These are phyloP conservation scores for Rhazya stricta DNA, from an alignment of 257 asterid genomes.

Conservation along the genomic window DNA sequence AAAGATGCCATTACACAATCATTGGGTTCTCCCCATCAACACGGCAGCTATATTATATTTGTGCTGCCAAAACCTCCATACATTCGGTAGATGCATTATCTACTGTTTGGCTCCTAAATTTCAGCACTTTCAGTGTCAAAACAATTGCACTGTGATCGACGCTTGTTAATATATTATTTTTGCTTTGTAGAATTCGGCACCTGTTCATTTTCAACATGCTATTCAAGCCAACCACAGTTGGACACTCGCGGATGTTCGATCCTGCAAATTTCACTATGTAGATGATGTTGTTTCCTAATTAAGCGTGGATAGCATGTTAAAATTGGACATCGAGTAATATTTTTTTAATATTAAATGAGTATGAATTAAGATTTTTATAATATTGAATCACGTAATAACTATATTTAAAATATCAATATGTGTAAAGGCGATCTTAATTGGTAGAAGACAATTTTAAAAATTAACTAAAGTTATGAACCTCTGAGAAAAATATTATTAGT, in stretches of 20 bases:
- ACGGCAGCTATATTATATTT: slow-evolving; percentile 8
- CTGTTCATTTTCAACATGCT: no score
- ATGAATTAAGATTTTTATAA: neutral
- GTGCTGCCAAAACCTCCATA: slow-evolving; percentile 1
- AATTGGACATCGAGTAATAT: no score
- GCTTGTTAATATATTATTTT: no score
- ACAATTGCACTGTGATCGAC: neutral
- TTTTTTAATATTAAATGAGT: no score
- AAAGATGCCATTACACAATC: slow-evolving; percentile 10
- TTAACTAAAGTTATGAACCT: neutral
- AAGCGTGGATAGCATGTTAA: no score
- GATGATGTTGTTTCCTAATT: no score
- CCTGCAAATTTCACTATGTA: no score
- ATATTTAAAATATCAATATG: no score
- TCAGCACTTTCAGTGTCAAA: neutral
- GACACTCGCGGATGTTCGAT: no score
- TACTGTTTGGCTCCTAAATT: slow-evolving; percentile 5
- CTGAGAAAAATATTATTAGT: neutral
- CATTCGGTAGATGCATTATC: neutral
- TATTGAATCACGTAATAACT: no score
- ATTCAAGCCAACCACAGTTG: no score
- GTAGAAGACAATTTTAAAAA: neutral
- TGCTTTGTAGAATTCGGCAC: no score
- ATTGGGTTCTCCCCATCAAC: slow-evolving; percentile 15
- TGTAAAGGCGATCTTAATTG: neutral